Conservation (phyloP, 345 rosid species). For the Boechera retrofracta region DNA sequence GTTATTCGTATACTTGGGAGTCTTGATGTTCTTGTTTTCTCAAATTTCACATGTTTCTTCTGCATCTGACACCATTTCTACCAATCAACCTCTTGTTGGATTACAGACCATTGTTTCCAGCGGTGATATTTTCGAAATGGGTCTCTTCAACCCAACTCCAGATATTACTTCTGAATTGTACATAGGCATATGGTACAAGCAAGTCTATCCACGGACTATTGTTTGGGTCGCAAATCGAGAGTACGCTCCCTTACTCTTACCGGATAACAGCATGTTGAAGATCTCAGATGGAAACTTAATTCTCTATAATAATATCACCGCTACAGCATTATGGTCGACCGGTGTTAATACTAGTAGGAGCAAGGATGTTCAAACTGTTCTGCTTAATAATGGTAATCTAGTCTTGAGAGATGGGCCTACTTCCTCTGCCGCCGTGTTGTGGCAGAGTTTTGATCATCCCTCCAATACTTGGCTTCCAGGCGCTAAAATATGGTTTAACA, state of each 20-base stretch:
- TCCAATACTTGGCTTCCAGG: background rate
- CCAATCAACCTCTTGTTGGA: background rate
- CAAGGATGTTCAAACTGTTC: background rate
- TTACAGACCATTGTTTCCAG: background rate
- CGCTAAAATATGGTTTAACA: background rate
- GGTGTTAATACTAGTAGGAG: background rate
- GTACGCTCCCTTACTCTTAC: too few relatives aligned
- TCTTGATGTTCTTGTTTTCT: background rate
- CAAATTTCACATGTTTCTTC: background rate
- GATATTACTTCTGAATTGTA: background rate
- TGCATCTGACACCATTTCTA: background rate
- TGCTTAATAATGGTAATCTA: background rate
- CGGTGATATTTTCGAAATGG: background rate
- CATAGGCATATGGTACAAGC: background rate
- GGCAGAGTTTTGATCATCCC: slow-evolving; percentile 22
- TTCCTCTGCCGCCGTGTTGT: background rate
- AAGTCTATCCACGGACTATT: background rate
- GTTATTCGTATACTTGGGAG: background rate
- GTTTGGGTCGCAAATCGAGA: background rate
- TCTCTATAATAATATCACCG: fast-evolving
- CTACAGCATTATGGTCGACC: background rate
- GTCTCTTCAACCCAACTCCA: background rate
- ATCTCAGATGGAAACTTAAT: slow-evolving; percentile 4
- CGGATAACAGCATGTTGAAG: background rate
- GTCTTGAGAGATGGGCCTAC: background rate